These are phyloP conservation scores for Amphirosellinia nigrospora DNA, from an alignment of 495 filamentous ascomycete species.

Conservation along the genomic window DNA sequence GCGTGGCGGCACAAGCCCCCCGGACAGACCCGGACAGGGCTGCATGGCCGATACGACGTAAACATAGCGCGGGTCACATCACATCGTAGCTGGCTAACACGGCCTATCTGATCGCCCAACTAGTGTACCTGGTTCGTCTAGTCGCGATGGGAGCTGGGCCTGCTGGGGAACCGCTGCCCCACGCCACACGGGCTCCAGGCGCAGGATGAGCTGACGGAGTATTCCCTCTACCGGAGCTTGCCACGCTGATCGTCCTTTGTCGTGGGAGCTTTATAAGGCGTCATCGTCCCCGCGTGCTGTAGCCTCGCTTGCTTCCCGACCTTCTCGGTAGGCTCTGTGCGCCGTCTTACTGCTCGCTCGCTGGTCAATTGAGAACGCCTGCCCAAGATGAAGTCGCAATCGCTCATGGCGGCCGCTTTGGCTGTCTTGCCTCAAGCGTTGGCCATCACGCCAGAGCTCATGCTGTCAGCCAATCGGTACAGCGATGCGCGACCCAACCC, in stretches of 20 bases:
- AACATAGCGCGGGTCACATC: constrained; percentile 15
- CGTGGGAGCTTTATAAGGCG: constrained; percentile 22
- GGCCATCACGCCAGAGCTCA: constrained; percentile 39
- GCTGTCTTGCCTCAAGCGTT: constrained; percentile 36
- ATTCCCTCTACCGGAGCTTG: constrained; percentile 15
- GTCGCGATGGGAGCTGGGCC: neutral
- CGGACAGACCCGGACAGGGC: constrained; percentile 13
- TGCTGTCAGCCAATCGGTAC: constrained; percentile 42
- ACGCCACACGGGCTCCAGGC: neutral
- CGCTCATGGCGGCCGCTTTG: constrained; percentile 31
- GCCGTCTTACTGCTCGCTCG: constrained; percentile 11
- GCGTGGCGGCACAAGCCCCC: constrained; percentile 6
- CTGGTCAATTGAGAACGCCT: constrained; percentile 17
- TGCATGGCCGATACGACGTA: constrained; percentile 23
- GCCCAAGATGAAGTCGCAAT: constrained; percentile 40
- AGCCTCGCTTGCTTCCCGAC: neutral
- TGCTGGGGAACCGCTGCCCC: neutral
- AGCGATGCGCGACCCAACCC: constrained; percentile 38
- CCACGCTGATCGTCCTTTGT: constrained; percentile 17
- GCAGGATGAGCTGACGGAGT: constrained; percentile 19
- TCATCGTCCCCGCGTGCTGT: constrained; percentile 11
- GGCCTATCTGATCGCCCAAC: neutral
- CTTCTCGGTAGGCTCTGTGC: constrained; percentile 15
- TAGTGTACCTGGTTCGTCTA: neutral
- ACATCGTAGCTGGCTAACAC: constrained; percentile 12